Percentiles rank a stretch among this genome's conserved stretches.
These are phyloP conservation scores for Bryoglossum gracile DNA, from an alignment of 495 filamentous ascomycete genomes.

Conservation along the genomic window DNA sequence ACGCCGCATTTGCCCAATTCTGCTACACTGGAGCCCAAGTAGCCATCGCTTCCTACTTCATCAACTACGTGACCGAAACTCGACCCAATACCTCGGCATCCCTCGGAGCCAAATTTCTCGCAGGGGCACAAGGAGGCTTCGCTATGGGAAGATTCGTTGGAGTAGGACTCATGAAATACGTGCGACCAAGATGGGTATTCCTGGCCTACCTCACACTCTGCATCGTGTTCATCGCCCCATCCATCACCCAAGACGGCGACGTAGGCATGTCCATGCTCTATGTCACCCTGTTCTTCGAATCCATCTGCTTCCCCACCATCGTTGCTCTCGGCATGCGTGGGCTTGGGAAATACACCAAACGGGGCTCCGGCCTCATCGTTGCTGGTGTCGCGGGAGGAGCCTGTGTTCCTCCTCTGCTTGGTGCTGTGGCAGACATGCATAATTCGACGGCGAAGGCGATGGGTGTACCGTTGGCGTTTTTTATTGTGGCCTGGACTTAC, in stretches of 20 bases:
- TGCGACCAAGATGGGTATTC: constrained; percentile 46
- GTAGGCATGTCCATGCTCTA: constrained; percentile 48
- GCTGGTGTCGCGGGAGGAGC: constrained; percentile 51
- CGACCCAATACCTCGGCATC: constrained; percentile 35
- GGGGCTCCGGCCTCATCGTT: constrained; percentile 50
- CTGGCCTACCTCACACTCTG: constrained; percentile 29
- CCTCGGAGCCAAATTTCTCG: constrained; percentile 45
- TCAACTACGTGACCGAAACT: constrained; percentile 52
- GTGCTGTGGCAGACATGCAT: constrained; percentile 40
- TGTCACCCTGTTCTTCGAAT: constrained; percentile 54
- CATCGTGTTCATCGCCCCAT: constrained; percentile 29
- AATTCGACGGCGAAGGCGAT: constrained; percentile 44
- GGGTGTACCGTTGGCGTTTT: constrained; percentile 51
- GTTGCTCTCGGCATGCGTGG: constrained; percentile 54
- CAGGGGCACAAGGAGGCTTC: constrained; percentile 49
- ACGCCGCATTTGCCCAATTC: constrained; percentile 48
- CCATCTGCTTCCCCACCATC: constrained; percentile 56
- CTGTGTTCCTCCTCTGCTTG: constrained; percentile 43
- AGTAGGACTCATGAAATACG: constrained; percentile 43
- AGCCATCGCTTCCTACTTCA: constrained; percentile 48
- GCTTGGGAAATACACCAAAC: constrained; percentile 52
- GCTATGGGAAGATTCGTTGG: constrained; percentile 48
- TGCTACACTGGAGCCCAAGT: constrained; percentile 53
- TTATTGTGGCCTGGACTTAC: constrained; percentile 53
- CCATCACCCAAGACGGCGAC: constrained; percentile 30